Base-by-base conservation (phyloP, 192 early-diverging fungal genomes). In the Coemansia sp. region DNA sequence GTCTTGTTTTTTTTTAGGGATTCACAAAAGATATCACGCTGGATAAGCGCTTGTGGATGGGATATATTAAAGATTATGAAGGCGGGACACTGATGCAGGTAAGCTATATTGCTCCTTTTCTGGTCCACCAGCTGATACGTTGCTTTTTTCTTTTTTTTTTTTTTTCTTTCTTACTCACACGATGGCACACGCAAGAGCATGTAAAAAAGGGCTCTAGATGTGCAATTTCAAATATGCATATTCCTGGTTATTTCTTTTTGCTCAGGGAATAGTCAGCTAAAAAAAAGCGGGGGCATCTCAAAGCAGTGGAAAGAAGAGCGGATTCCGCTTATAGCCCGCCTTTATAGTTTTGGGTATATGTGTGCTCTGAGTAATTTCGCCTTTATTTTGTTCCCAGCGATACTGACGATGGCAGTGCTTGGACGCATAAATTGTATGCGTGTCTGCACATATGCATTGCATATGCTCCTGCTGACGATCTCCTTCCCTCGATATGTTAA, bases 21-120 rank as follows among this genome's bases (percentile, higher is more conserved):
- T 99, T 99, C 73, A 98, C 95, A 17, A 94, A 94, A 12, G 97
- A 99, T 19, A 96, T 99, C 44, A 94, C 94, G 15, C 82, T 99
- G 66, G 96, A 98, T 65, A 91, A 92, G 66, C 82, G 87, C 25
- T 82, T 93, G 57, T 99, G 98, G 98, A 90, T 97, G 72, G 97
- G 97, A 1, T 98, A 98, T 73, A 98, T 99, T 74, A 99, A 99
- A 72, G 98, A 99, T 82, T 99, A 99, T 74, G 96, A 97, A 70
- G 97, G 96, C 14, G 98, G 95, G 41, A 99, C 96, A 8, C 85
- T 99, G 17, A 96, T 99, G 95, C 94, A 84, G 77, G 82, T 74
- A 84, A 72, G 78, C 6, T 25, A 37, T 14, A 15, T 15, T 32
- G 1, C 32, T 3, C 32, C 17, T 60, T 38, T 25, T 31, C 59